Base-by-base conservation (phyloP, 129 eudicot genomes). In the Oenanthe sinensis region DNA sequence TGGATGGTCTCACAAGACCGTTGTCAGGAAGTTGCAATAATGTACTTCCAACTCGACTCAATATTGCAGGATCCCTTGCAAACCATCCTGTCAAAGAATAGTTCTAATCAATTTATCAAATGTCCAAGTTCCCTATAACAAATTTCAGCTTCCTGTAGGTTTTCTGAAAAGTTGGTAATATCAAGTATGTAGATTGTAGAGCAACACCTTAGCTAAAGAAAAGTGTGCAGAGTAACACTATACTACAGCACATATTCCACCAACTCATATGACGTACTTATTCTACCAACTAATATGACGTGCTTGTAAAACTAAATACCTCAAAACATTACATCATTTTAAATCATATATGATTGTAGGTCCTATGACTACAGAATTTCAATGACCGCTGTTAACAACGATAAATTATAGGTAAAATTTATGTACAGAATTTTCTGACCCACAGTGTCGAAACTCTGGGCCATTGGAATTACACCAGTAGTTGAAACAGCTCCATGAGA, bases 371-470 rank as follows among this genome's bases (percentile, higher is more conserved):
- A 15, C 37, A 67, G 1, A 26, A 5, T 28, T 12, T 26, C 26
- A 58, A 63, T 24, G 36, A 67, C 10, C 1, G 11, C 42, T 0
- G 40, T 17, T 13, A 30, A 15, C 10, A 33, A 67, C 30, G 2
- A 30, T 30, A 2, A 30, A 67, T 6, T 6, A 30, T 1, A 28
- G 9, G 16, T 67, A 28, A 44, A 43, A n/a, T 44, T 12, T 19
- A 5, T n/a, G 39, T 22, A 42, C 33, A 42, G 40, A n/a, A 8
- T 11, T 72, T 76, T 79, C 84, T 86, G 80, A 91, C 98, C 97
- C 50, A 87, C 92, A 46, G 96, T 93, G 78, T 93, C 98, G 52
- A 93, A 93, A 88, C 97, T 93, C 78, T 91, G 97, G 52, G 98
- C 98, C 98, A 93, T 93, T 39, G 98, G 98, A 81, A 82, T 82